Conservation (phyloP, 768 basidiomycete genomes). For the Tulasnella sp. region DNA sequence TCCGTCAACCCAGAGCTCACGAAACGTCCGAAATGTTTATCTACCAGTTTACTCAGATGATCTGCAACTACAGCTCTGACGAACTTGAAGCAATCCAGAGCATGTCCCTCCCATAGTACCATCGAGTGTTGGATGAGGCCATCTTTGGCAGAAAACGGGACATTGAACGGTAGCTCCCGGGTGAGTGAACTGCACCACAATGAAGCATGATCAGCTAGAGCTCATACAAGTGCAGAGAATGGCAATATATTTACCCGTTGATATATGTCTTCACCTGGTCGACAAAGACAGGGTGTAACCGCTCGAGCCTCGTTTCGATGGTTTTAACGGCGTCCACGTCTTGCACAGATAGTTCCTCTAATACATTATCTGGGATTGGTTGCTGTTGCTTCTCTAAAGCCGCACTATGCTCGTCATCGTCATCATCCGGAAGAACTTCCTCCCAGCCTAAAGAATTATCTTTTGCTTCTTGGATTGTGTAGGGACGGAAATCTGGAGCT, state of each 20-base stretch:
- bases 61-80: no score
- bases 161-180: conserved; percentile 29
- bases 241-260: conserved; percentile 21
- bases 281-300: conserved; percentile 20
- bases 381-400: neutral
- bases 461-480: no score
- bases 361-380: conserved; percentile 26
- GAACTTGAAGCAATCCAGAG: conserved; percentile 27
- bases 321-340: conserved; percentile 25
- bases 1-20: conserved; percentile 1
- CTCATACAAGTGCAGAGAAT: no score
- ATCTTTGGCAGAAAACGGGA: conserved; percentile 29
- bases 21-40: conserved; percentile 32
- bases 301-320: conserved; percentile 21
- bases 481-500: neutral
- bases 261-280: conserved; percentile 28
- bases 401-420: neutral
- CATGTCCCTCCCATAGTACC: conserved; percentile 28
- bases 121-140: conserved; percentile 27
- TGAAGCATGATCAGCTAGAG: neutral
- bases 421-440: neutral
- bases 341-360: neutral
- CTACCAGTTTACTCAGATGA: conserved; percentile 23
- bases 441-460: neutral
- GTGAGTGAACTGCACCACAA: conserved; percentile 27